Evolutionary conservation across 768 basidiomycete species (phyloP).

Genomic region (Kwoniella newhampshirensis): DNA sequence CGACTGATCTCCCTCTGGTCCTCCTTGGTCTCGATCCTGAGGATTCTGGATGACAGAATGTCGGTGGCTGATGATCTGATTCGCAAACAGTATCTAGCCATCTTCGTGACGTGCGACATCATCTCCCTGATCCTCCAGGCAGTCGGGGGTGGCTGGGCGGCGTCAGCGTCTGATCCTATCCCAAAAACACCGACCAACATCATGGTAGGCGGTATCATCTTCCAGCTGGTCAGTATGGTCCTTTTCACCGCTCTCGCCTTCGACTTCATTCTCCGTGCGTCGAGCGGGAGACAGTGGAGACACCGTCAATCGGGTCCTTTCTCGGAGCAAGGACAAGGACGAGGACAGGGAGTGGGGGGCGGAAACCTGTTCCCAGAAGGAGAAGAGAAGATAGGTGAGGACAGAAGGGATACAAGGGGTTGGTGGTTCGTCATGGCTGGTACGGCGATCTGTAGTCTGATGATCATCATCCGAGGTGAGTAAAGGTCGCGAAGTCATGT

Average conservation of each 20-base stretch:
- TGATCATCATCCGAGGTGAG: conserved; percentile 34
- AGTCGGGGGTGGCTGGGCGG: conserved; percentile 42
- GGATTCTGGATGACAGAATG: too few species aligned
- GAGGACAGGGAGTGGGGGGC: neutral
- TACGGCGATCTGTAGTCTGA: conserved; percentile 15
- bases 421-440: conserved; percentile 28
- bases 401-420: neutral
- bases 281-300: conserved; percentile 12
- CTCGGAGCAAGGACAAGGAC: too few species aligned
- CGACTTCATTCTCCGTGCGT: conserved; percentile 39
- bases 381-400: conserved; percentile 4
- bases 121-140: conserved; percentile 48
- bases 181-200: conserved; percentile 37
- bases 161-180: conserved; percentile 22
- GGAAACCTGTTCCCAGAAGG: too few species aligned
- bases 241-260: conserved; percentile 38
- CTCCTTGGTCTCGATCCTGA: neutral
- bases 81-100: conserved; percentile 33
- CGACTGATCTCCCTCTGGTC: conserved; percentile 4
- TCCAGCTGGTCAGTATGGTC: conserved; percentile 46
- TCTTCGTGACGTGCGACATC: conserved; percentile 44
- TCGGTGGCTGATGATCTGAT: too few species aligned
- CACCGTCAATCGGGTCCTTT: neutral
- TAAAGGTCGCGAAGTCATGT: too few species aligned
- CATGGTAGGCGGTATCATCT: conserved; percentile 49